Base-by-base conservation (phyloP, 108 stramenopile genomes). In the Seminavis robusta region DNA sequence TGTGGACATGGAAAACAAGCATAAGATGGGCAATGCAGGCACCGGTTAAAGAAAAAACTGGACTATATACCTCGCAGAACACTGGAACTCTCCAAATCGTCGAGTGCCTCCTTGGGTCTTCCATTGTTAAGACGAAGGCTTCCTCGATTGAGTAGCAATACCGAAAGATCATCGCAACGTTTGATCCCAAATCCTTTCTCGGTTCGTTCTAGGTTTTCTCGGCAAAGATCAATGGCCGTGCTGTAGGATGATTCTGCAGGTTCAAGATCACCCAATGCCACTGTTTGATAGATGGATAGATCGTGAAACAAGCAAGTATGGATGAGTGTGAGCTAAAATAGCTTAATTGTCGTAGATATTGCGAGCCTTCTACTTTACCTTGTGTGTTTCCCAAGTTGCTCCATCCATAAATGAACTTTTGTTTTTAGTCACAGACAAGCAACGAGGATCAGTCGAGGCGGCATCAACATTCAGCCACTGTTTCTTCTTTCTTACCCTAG, bases 331-430 rank as follows among this genome's bases (percentile, higher is more conserved):
- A n/a, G n/a, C n/a, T n/a, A n/a, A n/a, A n/a, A n/a, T n/a, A n/a
- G n/a, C n/a, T n/a, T n/a, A n/a, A n/a, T n/a, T n/a, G n/a, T n/a
- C n/a, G n/a, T n/a, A n/a, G n/a, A n/a, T n/a, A n/a, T n/a, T n/a
- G n/a, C n/a, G n/a, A n/a, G n/a, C n/a, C n/a, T n/a, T n/a, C n/a
- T n/a, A n/a, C n/a, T n/a, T n/a, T n/a, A n/a, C n/a, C n/a, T 53
- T 86, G 77, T 11, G 90, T 88, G 33, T 87, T 91, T 2, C 83
- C 86, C 39, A 91, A 63, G 40, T 80, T 80, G 46, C 70, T 71
- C 86, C 86, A 91, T 10, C 86, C 90, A 49, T 91, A 91, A 54
- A 91, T 70, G 57, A 86, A 91, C 30, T 69, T n/a, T n/a, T n/a
- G n/a, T n/a, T n/a, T n/a, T n/a, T n/a, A n/a, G n/a, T n/a, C n/a